Base-by-base conservation (phyloP, 768 basidiomycete species). In the Mycena amicta region DNA sequence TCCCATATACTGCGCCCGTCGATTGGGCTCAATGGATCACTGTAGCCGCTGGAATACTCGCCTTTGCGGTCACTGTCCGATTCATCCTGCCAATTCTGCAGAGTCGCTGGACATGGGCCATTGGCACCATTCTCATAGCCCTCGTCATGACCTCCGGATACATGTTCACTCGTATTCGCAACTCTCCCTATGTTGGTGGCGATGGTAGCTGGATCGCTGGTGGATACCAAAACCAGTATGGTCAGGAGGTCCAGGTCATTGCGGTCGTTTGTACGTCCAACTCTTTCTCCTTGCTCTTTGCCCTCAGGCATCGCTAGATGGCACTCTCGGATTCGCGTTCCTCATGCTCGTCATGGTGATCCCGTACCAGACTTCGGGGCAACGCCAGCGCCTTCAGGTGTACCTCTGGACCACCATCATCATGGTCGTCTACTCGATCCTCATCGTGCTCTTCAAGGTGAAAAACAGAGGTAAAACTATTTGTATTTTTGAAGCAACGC, bases 131-230 rank as follows among this genome's bases (percentile, higher is more conserved):
- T 27, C 55, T 88, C 39, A 70, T 84, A 26, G 82, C 86, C 8
- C 88, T 92, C 20, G 75, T 93, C 66, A 96, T 98, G 88, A 95
- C 87, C 22, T 87, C 89, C 8, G 97, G 97, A 6, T 90, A 86
- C 78, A 99, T 99, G 97, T 99, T 96, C 76, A 91, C 90, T 57
- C 90, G 89, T 62, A 99, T 99, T 66, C 88, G 96, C 61, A 81
- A 81, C 29, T 81, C 81, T 47, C 95, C 93, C 2, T 93, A 84
- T 69, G 77, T 76, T 23, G 85, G 84, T 27, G 76, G 77, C 0
- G 80, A 83, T 55, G 86, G 88, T 23, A 77, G 82, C 50, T 95
- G 93, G 90, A 89, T 99, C 66, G 91, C 94, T 8, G 80, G 75
- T 11, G 96, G 96, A 4, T 98, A 87, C 75, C 88, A 89, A 70